A percentile compares a stretch with the other conserved stretches of the same genome.
Evolutionary conservation across 1,139 yeast genomes (phyloP).

Genomic region (Magnusiomyces sp.): DNA sequence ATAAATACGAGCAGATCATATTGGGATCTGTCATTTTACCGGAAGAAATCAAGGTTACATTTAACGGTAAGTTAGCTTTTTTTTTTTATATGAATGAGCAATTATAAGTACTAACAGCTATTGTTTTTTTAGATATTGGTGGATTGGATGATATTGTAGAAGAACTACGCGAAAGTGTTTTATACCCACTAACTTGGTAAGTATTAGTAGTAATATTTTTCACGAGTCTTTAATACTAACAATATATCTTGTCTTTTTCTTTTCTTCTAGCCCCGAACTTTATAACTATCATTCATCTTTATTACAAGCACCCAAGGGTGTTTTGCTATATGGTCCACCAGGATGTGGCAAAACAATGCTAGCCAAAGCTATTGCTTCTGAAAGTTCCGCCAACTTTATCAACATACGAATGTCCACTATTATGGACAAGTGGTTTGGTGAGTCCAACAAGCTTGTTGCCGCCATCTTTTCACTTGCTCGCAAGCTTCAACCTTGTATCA

Average conservation of each 20-base stretch:
- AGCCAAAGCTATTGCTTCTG: conserved; percentile 90
- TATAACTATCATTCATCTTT: conserved; percentile 56
- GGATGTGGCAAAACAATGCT: conserved; percentile 98
- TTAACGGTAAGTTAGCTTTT: conserved; percentile 38
- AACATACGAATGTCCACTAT: conserved; percentile 89
- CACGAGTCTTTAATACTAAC: no score
- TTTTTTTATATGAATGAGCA: no score
- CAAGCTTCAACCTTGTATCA: conserved; percentile 88
- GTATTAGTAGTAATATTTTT: conserved; percentile 19
- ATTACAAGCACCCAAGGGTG: conserved; percentile 90
- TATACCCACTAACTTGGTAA: conserved; percentile 70
- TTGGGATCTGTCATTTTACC: conserved; percentile 77
- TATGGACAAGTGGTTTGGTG: conserved; percentile 99
- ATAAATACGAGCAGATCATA: conserved; percentile 70
- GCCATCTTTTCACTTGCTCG: conserved; percentile 87
- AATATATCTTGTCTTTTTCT: not conserved
- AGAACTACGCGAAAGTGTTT: conserved; percentile 78
- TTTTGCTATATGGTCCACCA: conserved; percentile 88
- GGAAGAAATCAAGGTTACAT: conserved; percentile 65
- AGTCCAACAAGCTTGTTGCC: conserved; percentile 86
- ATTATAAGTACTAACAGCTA: no score
- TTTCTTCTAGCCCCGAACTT: conserved; percentile 41
- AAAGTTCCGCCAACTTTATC: conserved; percentile 85
- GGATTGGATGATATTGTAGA: conserved; percentile 77
- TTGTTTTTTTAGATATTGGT: conserved; percentile 54